phyloP scores from a whole-genome alignment of 768 basidiomycete genomes.

The Myochromella boudieri region DNA sequence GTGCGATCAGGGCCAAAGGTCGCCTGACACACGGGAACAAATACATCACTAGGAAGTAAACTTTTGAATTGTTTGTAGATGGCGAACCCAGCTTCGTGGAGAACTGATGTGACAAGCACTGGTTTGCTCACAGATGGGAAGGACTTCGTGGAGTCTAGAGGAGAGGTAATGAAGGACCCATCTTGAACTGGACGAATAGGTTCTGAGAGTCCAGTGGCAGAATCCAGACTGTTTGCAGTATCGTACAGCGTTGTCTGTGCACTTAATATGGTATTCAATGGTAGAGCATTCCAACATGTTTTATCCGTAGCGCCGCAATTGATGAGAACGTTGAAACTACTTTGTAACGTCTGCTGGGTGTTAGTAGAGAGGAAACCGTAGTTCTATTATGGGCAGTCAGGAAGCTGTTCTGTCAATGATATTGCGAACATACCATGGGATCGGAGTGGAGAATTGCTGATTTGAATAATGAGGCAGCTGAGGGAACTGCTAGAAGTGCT shows the following conservation, averaged over 20 bases:
- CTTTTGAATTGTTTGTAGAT: slow-evolving; percentile 47
- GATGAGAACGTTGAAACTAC: slow-evolving; percentile 47
- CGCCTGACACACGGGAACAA: slow-evolving; percentile 34
- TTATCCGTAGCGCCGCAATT: slow-evolving; percentile 44
- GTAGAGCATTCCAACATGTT: slow-evolving; percentile 50
- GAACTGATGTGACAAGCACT: slow-evolving; percentile 68
- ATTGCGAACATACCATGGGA: slow-evolving; percentile 60
- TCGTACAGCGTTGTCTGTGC: slow-evolving; percentile 48
- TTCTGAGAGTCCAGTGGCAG: slow-evolving; percentile 49
- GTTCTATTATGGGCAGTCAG: slow-evolving; percentile 46
- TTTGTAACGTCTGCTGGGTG: slow-evolving; percentile 56
- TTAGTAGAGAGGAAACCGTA: slow-evolving; percentile 64
- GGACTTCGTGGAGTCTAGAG: slow-evolving; percentile 58
- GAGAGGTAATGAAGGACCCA: slow-evolving; percentile 65
- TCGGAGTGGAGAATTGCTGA: slow-evolving; percentile 85
- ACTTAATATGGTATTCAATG: slow-evolving; percentile 50
- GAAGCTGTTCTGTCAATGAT: background rate
- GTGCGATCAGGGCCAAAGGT: slow-evolving; percentile 51
- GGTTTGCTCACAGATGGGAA: slow-evolving; percentile 66
- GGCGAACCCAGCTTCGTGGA: slow-evolving; percentile 68
- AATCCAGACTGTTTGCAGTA: slow-evolving; percentile 44
- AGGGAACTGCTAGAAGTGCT: slow-evolving; percentile 70
- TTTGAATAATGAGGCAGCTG: slow-evolving; percentile 69
- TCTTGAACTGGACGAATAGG: slow-evolving; percentile 72
- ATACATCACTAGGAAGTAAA: slow-evolving; percentile 38